A percentile compares a stretch with the other conserved stretches of the same genome.
phyloP scores from a whole-genome alignment of 495 filamentous ascomycete genomes.

The Aspergillus homomorphus region DNA sequence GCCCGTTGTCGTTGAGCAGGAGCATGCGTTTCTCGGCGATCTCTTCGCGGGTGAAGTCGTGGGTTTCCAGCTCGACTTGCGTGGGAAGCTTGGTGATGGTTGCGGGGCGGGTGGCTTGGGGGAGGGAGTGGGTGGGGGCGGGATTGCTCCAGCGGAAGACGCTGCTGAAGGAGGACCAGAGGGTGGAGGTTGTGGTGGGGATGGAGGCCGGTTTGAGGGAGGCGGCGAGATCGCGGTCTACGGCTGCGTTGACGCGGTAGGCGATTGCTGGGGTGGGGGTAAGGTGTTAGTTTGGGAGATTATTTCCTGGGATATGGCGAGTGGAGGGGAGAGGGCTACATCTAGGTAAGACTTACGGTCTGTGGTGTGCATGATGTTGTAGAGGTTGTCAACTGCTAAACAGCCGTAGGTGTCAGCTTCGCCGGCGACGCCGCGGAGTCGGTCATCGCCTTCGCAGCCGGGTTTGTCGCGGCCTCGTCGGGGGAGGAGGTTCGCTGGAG shows the following conservation, averaged over 20 bases:
- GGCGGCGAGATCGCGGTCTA: constrained; percentile 75
- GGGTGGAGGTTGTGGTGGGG: constrained; percentile 65
- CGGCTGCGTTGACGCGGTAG: constrained; percentile 85
- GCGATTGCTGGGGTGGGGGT: constrained; percentile 63
- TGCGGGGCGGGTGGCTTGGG: constrained; percentile 40
- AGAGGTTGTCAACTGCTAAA: constrained; percentile 90
- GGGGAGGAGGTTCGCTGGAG: constrained; percentile 66
- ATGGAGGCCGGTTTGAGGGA: constrained; percentile 74
- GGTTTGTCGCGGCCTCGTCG: constrained; percentile 73
- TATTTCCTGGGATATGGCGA: no score
- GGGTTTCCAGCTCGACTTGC: constrained; percentile 90
- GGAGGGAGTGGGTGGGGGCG: constrained; percentile 21
- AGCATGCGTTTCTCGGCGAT: constrained; percentile 85
- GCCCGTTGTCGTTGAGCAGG: constrained; percentile 90
- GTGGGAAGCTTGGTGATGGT: constrained; percentile 68
- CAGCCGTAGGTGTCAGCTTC: constrained; percentile 81
- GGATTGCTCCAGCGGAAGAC: constrained; percentile 53
- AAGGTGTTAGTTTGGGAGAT: constrained; percentile 24
- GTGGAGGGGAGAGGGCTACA: constrained; percentile 15
- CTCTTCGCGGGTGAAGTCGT: constrained; percentile 91
- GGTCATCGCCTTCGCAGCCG: constrained; percentile 63
- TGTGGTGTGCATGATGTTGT: constrained; percentile 78
- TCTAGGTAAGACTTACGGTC: constrained; percentile 44
- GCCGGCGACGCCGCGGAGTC: constrained; percentile 64
- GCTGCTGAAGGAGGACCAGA: constrained; percentile 63